These are phyloP conservation scores for Mariannaea elegans DNA, from an alignment of 2,329 filamentous ascomycete genomes.

Conservation along the genomic window DNA sequence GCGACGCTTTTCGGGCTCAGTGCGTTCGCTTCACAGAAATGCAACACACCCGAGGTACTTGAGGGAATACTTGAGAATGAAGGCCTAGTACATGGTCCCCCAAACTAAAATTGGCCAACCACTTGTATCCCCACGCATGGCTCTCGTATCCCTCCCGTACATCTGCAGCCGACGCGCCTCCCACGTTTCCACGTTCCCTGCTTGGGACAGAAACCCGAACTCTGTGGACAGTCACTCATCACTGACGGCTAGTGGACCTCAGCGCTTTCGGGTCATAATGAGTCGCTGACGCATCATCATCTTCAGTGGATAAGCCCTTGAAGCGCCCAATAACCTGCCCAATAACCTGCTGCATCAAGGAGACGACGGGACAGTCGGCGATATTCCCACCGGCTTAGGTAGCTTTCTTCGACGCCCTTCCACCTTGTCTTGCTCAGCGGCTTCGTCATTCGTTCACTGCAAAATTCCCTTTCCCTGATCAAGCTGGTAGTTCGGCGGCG, in stretches of 20 bases:
- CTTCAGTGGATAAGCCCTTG: conserved; percentile 31
- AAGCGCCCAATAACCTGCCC: conserved; percentile 15
- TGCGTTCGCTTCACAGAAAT: no score
- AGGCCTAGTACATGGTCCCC: conserved; percentile 22
- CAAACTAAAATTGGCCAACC: conserved; percentile 17
- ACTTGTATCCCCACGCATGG: conserved; percentile 27
- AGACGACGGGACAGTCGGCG: conserved; percentile 22
- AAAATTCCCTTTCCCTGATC: conserved; percentile 31
- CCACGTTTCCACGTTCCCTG: conserved; percentile 22
- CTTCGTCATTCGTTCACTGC: conserved; percentile 29
- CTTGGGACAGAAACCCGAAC: not conserved
- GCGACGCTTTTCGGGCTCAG: conserved; percentile 21
- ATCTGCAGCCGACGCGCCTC: conserved; percentile 29
- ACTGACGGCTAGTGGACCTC: conserved; percentile 15
- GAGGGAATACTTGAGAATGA: conserved; percentile 25
- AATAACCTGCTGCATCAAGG: conserved; percentile 28
- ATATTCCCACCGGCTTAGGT: conserved; percentile 14
- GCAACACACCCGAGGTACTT: conserved; percentile 21
- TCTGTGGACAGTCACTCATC: conserved; percentile 15
- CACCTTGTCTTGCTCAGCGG: conserved; percentile 31
- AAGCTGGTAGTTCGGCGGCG: conserved; percentile 33
- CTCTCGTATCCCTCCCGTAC: conserved; percentile 36
- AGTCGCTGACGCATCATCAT: conserved; percentile 24
- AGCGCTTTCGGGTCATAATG: not conserved
- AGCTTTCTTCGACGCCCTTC: conserved; percentile 36